These are phyloP conservation scores for Candida sp. DNA, from an alignment of 1,139 yeast species.

Conservation along the genomic window DNA sequence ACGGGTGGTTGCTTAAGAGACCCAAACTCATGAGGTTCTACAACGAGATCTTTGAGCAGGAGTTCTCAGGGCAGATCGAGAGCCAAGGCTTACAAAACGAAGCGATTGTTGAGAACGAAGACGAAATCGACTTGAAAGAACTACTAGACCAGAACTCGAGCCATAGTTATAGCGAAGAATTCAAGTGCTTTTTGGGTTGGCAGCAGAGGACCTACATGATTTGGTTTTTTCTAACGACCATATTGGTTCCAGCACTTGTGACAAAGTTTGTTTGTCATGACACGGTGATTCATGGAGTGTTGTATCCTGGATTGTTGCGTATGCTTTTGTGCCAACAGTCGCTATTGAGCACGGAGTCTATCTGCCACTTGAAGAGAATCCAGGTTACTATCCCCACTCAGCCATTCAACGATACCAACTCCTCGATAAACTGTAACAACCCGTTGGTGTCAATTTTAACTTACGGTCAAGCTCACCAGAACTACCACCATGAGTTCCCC, in stretches of 20 bases:
- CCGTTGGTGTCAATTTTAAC: conserved; percentile 61
- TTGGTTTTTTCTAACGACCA: conserved; percentile 48
- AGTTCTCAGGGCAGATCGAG: conserved; percentile 34
- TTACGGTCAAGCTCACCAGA: conserved; percentile 68
- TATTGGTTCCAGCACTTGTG: conserved; percentile 53
- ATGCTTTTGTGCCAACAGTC: conserved; percentile 63
- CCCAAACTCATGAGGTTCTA: conserved; percentile 46
- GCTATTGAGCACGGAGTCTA: conserved; percentile 57
- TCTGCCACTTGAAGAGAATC: conserved; percentile 55
- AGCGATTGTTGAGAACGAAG: conserved; percentile 10
- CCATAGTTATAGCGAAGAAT: conserved; percentile 19
- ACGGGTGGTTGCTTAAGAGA: conserved; percentile 65
- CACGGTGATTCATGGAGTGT: conserved; percentile 56
- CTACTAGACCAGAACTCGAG: conserved; percentile 15
- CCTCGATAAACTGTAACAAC: conserved; percentile 49
- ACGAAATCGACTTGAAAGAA: conserved; percentile 18
- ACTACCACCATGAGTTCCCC: conserved; percentile 78
- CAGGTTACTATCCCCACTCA: conserved; percentile 52
- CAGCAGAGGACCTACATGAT: conserved; percentile 54
- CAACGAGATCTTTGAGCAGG: conserved; percentile 41
- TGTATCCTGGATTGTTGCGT: conserved; percentile 67
- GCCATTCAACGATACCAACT: conserved; percentile 67
- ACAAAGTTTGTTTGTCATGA: conserved; percentile 43
- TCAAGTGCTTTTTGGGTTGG: conserved; percentile 52
- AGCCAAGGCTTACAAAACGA: conserved; percentile 12